A percentile compares a stretch with the other conserved stretches of the same genome.
These are phyloP conservation scores for Candida hungchunana DNA, from an alignment of 805 yeast species.

Conservation along the genomic window DNA sequence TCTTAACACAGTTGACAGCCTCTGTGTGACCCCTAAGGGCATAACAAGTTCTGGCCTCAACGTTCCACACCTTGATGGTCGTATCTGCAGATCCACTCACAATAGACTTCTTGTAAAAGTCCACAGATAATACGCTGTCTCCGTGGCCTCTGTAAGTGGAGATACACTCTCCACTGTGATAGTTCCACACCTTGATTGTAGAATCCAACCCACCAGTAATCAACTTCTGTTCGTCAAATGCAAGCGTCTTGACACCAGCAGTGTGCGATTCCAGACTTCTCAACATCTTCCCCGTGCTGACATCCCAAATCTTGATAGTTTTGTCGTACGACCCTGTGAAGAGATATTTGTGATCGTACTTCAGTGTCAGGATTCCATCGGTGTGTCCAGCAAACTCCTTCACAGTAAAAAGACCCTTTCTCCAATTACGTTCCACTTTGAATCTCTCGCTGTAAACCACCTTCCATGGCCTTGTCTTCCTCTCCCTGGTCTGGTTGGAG, in stretches of 20 bases:
- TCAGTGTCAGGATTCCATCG: slow-evolving; percentile 85
- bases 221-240: slow-evolving; percentile 82
- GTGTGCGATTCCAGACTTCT: slow-evolving; percentile 85
- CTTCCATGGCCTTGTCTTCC: slow-evolving; percentile 85
- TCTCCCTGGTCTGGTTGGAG: slow-evolving; percentile 23
- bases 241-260: slow-evolving; percentile 80
- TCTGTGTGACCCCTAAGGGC: slow-evolving; percentile 91
- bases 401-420: slow-evolving; percentile 68
- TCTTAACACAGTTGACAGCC: slow-evolving; percentile 86
- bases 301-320: slow-evolving; percentile 90
- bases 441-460: slow-evolving; percentile 88
- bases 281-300: slow-evolving; percentile 70
- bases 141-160: slow-evolving; percentile 93
- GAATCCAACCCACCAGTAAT: slow-evolving; percentile 91
- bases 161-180: slow-evolving; percentile 88
- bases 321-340: slow-evolving; percentile 93
- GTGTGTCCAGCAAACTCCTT: slow-evolving; percentile 74
- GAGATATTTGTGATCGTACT: slow-evolving; percentile 72
- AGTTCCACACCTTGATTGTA: slow-evolving; percentile 94
- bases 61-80: slow-evolving; percentile 95
- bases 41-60: slow-evolving; percentile 86
- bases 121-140: slow-evolving; percentile 80
- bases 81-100: slow-evolving; percentile 93
- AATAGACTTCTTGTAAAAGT: slow-evolving; percentile 72
- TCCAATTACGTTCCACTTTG: slow-evolving; percentile 92